Conservation (phyloP, 257 asterid genomes). For the Solanum pinnatisectum region DNA sequence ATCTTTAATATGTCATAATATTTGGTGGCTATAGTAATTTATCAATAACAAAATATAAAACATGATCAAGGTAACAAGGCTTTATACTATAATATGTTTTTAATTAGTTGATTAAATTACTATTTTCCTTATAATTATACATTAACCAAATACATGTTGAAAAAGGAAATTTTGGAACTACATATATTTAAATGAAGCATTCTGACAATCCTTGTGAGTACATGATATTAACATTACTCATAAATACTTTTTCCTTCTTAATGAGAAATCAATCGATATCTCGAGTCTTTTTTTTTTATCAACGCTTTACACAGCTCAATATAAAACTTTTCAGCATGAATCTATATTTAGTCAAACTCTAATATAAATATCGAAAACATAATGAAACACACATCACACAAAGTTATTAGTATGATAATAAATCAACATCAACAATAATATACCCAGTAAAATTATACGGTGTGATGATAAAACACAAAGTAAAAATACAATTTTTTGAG, state of each 20-base stretch:
- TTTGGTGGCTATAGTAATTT: background rate
- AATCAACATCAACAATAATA: no score
- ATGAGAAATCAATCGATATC: background rate
- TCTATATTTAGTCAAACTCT: background rate
- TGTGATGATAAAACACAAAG: background rate
- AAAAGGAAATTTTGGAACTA: background rate
- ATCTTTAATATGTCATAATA: background rate
- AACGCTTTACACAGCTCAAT: rapidly evolving
- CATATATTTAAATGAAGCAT: background rate
- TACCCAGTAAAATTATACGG: no score
- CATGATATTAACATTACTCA: background rate
- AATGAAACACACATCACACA: background rate
- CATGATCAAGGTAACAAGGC: background rate
- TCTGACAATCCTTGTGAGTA: background rate
- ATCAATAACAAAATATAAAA: background rate
- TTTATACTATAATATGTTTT: background rate
- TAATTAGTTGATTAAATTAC: background rate
- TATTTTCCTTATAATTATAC: background rate
- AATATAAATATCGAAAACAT: background rate
- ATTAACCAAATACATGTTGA: background rate
- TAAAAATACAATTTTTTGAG: background rate
- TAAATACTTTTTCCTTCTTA: background rate
- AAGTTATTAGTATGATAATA: background rate
- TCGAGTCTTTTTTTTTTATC: background rate
- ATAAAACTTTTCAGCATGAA: background rate